Evolutionary conservation across 768 basidiomycete genomes (phyloP), one percentile per base, ranked within the genome.

Genomic region (Tremella yokohamensis): DNA sequence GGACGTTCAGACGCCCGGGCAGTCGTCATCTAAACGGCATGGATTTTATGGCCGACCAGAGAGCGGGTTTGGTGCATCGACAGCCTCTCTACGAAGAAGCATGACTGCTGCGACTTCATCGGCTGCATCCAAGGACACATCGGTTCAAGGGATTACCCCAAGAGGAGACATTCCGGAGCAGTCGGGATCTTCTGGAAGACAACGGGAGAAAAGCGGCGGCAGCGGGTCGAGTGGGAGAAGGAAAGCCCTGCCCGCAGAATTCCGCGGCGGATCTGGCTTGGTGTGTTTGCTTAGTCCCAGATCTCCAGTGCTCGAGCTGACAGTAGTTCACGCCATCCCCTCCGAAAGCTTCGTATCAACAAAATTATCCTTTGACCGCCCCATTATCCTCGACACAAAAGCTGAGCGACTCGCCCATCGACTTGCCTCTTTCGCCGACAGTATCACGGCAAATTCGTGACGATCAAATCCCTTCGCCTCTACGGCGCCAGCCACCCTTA

Each of bases 271-370:
- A 16, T 38, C 24, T 24, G 52, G 59, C 25, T 54, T 62, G 24
- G 69, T 70, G 52, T 40, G 62, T 59, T 20, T 18, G n/a, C n/a
- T n/a, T n/a, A n/a, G n/a, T n/a, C n/a, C n/a, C n/a, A n/a, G n/a
- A n/a, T n/a, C n/a, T n/a, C n/a, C n/a, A n/a, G n/a, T n/a, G n/a
- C n/a, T n/a, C 8, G 4, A 38, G 22, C 20, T 50, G 11, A 25
- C 15, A 11, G 18, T 22, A 71, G 69, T 71, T 66, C 52, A 68
- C 69, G 9, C 69, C 69, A 3, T 68, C 69, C 11, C 66, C 69
- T 8, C 42, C 42, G 4, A 45, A 45, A 45, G n/a, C n/a, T 18
- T 8, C n/a, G 4, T 15, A 45, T 15, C 42, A 45, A 15, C n/a
- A 22, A 4, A 15, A 6, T 45, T 22, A 45, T 15, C 22, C 42